phyloP scores from a whole-genome alignment of 1,284 basidiomycete genomes.

The Peniophora sp. region DNA sequence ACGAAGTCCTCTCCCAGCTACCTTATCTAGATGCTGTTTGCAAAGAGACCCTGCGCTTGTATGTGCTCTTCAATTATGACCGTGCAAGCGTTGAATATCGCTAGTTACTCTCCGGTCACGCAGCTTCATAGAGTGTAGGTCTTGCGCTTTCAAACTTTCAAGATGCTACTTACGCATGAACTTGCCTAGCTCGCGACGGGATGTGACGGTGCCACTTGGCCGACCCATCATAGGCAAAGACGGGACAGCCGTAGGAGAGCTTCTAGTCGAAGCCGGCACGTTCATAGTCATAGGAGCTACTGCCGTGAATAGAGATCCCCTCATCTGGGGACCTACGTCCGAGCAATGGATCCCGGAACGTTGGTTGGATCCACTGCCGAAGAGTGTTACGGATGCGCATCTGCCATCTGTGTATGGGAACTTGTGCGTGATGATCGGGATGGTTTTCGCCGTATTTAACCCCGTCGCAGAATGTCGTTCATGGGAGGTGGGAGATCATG shows the following conservation, averaged over 20 bases:
- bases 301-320: constrained; percentile 9
- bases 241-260: constrained; percentile 1
- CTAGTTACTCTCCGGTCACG: constrained; percentile 9
- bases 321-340: constrained; percentile 7
- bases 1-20: constrained; percentile 5
- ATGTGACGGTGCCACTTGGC: no score
- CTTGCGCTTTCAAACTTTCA: constrained; percentile 3
- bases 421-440: constrained; percentile 1
- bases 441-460: background rate
- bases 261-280: constrained; percentile 6
- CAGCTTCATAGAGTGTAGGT: constrained; percentile 10
- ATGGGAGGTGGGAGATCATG: constrained; percentile 9
- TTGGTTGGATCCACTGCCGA: constrained; percentile 8
- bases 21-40: constrained; percentile 11
- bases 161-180: constrained; percentile 1
- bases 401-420: constrained; percentile 6
- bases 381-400: constrained; percentile 5
- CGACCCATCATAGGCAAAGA: background rate
- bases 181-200: no score
- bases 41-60: constrained; percentile 12
- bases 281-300: constrained; percentile 7
- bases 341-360: constrained; percentile 10
- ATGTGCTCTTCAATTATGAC: background rate
- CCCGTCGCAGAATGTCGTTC: constrained; percentile 7
- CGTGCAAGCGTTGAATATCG: no score